phyloP scores from a whole-genome alignment of 257 asterid genomes.

The Jacaranda copaia region DNA sequence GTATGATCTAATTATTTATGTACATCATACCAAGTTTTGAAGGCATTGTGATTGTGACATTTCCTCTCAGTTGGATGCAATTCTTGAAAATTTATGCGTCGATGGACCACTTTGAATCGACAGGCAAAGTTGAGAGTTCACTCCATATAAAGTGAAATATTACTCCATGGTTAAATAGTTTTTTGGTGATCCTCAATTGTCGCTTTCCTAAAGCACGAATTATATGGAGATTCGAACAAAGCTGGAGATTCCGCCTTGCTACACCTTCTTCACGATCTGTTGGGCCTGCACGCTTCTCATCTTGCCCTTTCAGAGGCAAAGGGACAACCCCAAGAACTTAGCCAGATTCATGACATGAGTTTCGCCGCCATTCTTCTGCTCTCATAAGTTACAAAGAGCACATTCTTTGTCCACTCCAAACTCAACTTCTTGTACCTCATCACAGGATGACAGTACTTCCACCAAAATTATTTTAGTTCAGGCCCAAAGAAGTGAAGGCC shows the following conservation, averaged over 20 bases:
- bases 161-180: slow-evolving; percentile 6
- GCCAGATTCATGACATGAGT: slow-evolving; percentile 37
- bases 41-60: not conserved
- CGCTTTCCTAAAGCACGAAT: slow-evolving; percentile 32
- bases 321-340: slow-evolving; percentile 35
- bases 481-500: too few relatives aligned
- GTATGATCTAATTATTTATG: slow-evolving; percentile 21
- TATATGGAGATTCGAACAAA: slow-evolving; percentile 21
- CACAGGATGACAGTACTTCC: not conserved
- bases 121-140: too few relatives aligned
- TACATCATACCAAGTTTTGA: slow-evolving; percentile 2
- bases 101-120: not conserved
- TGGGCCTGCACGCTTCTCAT: slow-evolving; percentile 29
- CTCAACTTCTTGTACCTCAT: slow-evolving; percentile 34
- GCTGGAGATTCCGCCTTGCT: slow-evolving; percentile 3
- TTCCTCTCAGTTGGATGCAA: not conserved
- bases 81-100: slow-evolving; percentile 17
- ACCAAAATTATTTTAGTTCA: too few relatives aligned
- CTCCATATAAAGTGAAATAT: too few relatives aligned
- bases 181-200: slow-evolving; percentile 29
- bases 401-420: slow-evolving; percentile 15
- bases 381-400: slow-evolving; percentile 39
- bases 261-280: slow-evolving; percentile 20
- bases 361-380: slow-evolving; percentile 24
- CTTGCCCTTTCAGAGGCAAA: not conserved